Percentiles rank a stretch among this genome's conserved stretches.
phyloP scores from a whole-genome alignment of 306 rosid species.

The Quercus berberidifolia region DNA sequence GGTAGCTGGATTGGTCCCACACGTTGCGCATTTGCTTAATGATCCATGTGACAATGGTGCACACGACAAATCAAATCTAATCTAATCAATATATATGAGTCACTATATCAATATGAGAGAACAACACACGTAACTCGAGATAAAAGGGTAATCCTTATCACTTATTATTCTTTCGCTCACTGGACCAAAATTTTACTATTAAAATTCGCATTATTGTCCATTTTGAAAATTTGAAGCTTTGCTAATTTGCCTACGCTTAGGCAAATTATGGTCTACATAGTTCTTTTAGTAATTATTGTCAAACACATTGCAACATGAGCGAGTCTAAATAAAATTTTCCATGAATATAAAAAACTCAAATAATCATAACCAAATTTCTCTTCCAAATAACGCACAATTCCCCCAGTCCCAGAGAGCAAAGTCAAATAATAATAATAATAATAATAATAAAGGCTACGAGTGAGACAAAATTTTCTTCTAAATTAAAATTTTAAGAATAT shows the following conservation, averaged over 20 bases:
- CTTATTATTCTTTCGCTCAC: not conserved
- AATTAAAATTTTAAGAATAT: no score
- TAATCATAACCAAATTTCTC: no score
- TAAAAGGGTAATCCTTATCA: not conserved
- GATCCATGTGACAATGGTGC: slow-evolving; percentile 20
- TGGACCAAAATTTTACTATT: not conserved
- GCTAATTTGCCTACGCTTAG: not conserved
- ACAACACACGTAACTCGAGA: not conserved
- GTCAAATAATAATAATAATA: no score
- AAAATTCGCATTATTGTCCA: not conserved
- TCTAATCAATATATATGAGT: not conserved
- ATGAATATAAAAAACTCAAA: no score
- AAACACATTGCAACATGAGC: no score
- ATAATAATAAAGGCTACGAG: no score
- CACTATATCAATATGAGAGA: not conserved
- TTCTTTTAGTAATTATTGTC: no score
- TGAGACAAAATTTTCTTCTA: no score
- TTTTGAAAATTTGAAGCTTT: not conserved
- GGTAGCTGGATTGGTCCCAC: not conserved
- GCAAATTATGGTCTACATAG: not conserved
- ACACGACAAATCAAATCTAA: slow-evolving; percentile 1
- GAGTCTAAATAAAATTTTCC: no score
- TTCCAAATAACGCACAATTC: no score
- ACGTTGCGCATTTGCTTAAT: slow-evolving; percentile 7
- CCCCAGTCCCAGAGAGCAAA: no score